Percentiles rank a stretch among this genome's conserved stretches.
phyloP scores from a whole-genome alignment of 2,329 filamentous ascomycete species.

The Pseudogymnoascus sp. region DNA sequence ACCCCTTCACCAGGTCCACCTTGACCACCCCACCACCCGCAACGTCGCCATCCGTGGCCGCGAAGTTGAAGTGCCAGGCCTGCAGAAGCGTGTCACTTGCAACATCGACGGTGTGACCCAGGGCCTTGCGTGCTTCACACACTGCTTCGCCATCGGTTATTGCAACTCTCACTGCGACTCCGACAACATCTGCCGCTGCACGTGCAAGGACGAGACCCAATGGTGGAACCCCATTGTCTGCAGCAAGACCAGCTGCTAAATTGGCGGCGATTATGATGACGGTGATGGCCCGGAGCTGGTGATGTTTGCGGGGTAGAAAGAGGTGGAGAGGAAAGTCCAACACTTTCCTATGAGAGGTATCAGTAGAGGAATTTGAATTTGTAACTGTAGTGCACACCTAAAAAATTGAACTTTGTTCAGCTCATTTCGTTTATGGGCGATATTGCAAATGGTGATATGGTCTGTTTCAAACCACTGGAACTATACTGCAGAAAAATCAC shows the following conservation, averaged over 20 bases:
- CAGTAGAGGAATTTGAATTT: not conserved
- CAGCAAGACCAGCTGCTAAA: conserved; percentile 12
- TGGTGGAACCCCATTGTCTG: conserved; percentile 14
- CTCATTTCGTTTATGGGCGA: not conserved
- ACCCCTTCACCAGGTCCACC: not conserved
- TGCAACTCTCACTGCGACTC: conserved; percentile 13
- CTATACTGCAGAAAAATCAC: not conserved
- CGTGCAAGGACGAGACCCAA: conserved; percentile 12
- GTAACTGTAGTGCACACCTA: not conserved
- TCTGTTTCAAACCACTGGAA: not conserved
- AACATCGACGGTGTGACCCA: conserved; percentile 12
- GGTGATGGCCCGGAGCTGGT: not conserved
- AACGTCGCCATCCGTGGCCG: conserved; percentile 11
- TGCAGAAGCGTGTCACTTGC: conserved; percentile 15
- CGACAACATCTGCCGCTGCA: conserved; percentile 13
- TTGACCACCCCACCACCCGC: conserved; percentile 6
- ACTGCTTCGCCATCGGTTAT: conserved; percentile 12
- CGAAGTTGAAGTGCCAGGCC: conserved; percentile 10
- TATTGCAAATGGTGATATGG: not conserved
- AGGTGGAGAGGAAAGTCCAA: not conserved
- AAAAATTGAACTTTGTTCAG: not conserved
- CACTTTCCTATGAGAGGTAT: not conserved
- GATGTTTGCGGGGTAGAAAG: not conserved
- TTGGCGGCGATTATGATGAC: not conserved
- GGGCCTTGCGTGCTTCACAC: conserved; percentile 12